Percentiles rank a stretch among this genome's conserved stretches.
These are phyloP conservation scores for Rhizodiscina lignyota DNA, from an alignment of 495 filamentous ascomycete genomes.

Conservation along the genomic window DNA sequence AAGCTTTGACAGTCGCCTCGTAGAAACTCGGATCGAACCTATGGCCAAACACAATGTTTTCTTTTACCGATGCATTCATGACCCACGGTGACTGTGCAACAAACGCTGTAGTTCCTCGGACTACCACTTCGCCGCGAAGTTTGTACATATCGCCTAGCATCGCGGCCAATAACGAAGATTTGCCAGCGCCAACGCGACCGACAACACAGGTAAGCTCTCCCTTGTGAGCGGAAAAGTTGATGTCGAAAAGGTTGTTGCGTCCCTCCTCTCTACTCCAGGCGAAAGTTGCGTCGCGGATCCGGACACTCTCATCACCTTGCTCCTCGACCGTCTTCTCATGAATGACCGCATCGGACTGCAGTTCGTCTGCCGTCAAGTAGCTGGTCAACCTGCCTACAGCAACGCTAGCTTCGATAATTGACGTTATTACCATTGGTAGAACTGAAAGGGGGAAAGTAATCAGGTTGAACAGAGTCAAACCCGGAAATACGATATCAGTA, in stretches of 20 bases:
- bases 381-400: slow-evolving; percentile 74
- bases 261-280: slow-evolving; percentile 78
- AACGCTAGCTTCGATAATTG: slow-evolving; percentile 89
- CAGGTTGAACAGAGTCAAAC: slow-evolving; percentile 79
- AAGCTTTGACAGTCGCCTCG: slow-evolving; percentile 83
- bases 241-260: slow-evolving; percentile 46
- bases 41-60: slow-evolving; percentile 96
- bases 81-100: slow-evolving; percentile 89
- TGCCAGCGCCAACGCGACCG: slow-evolving; percentile 86
- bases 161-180: slow-evolving; percentile 78
- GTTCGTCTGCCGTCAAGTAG: slow-evolving; percentile 75
- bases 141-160: slow-evolving; percentile 88
- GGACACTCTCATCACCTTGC: slow-evolving; percentile 67
- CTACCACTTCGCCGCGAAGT: slow-evolving; percentile 61
- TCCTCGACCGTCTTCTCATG: slow-evolving; percentile 50
- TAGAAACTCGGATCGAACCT: slow-evolving; percentile 92
- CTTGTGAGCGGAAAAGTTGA: slow-evolving; percentile 75
- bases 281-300: slow-evolving; percentile 71
- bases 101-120: slow-evolving; percentile 74
- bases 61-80: slow-evolving; percentile 92
- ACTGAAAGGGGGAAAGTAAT: slow-evolving; percentile 91
- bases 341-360: slow-evolving; percentile 70
- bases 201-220: slow-evolving; percentile 87
- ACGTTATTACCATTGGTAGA: slow-evolving; percentile 94
- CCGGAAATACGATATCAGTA: slow-evolving; percentile 91